Base-by-base conservation (phyloP, 176 grass and related monocot genomes). In the Oryza punctata region DNA sequence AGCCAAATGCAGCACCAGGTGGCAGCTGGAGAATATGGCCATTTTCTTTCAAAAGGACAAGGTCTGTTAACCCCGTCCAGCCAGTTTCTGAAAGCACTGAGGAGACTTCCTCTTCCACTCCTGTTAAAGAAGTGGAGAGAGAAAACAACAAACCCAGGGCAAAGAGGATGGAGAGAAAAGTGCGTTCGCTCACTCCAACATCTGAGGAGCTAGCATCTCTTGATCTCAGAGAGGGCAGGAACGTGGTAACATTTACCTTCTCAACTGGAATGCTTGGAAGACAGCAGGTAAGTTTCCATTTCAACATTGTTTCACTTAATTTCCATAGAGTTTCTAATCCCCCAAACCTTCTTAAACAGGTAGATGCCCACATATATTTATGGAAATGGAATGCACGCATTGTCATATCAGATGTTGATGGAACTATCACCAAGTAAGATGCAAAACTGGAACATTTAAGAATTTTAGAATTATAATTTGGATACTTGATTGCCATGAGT, bases 381-480 rank as follows among this genome's bases (percentile, higher is more conserved):
- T 98, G 95, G 95, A 93, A 95, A 90, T 98, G 92, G 92, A 93
- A 98, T 74, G 76, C 87, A 32, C 84, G 73, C 60, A 87, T 98
- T 80, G 92, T 98, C 81, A 98, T 98, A 81, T 98, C 95, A 40
- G 95, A 98, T 87, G 95, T 98, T 33, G 95, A 98, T 77, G 95
- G 95, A 86, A 98, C 95, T 79, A 98, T 98, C 61, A 98, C 95
- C 81, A 98, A 89, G 95, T 95, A 90, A 93, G 82, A 61, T 61
- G 21, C 19, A 61, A 24, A 61, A 61, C 57, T 61, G 57, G 57
- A 61, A 23, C 57, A 61, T 61, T 61, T 61, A 61, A 24, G 64
- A 82, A 65, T 65, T 69, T 63, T 47, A 68, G 28, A 67, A 60
- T 63, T 69, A 68, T n/a, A 67, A 46, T 68, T 45, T 21, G 49